Percentiles rank a stretch among this genome's conserved stretches.
Conservation (phyloP, 768 basidiomycete genomes). For the Rhodosporidiobolus sp. region DNA sequence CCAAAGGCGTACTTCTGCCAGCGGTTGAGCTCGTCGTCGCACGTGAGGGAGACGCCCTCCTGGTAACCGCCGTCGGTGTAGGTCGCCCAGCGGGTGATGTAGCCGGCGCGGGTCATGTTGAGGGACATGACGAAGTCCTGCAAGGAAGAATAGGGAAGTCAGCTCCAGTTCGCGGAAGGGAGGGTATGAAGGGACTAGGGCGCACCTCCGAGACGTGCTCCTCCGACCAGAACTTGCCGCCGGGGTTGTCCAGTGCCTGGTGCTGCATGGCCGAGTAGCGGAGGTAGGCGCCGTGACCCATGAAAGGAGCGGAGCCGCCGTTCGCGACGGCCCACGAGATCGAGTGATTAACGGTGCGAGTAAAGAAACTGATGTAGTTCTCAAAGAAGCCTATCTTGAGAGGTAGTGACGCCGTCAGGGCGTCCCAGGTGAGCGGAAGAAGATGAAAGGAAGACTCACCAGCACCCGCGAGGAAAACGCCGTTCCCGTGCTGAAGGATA, state of each 20-base stretch:
- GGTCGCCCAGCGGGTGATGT: constrained; percentile 29
- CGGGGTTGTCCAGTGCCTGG: constrained; percentile 64
- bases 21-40: constrained; percentile 82
- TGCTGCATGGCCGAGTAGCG: constrained; percentile 63
- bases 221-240: constrained; percentile 72
- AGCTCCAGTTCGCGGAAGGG: too few species aligned
- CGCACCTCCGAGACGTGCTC: constrained; percentile 70
- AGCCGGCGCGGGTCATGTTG: constrained; percentile 12
- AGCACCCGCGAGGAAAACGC: constrained; percentile 81
- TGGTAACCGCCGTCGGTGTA: constrained; percentile 81
- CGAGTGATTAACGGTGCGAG: constrained; percentile 67
- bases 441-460: constrained; percentile 40
- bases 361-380: constrained; percentile 83
- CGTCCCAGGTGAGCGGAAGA: too few species aligned
- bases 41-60: constrained; percentile 86
- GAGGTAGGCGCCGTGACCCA: constrained; percentile 59
- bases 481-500: constrained; percentile 84
- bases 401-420: too few species aligned
- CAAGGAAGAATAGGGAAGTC: neutral
- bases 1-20: constrained; percentile 63
- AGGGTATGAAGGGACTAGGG: too few species aligned
- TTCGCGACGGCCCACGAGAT: constrained; percentile 58
- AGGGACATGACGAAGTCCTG: constrained; percentile 79
- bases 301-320: constrained; percentile 59
- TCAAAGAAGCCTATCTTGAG: constrained; percentile 82